Evolutionary conservation across 2,329 filamentous ascomycete genomes (phyloP).

Genomic region (Diaporthe aspalathi): DNA sequence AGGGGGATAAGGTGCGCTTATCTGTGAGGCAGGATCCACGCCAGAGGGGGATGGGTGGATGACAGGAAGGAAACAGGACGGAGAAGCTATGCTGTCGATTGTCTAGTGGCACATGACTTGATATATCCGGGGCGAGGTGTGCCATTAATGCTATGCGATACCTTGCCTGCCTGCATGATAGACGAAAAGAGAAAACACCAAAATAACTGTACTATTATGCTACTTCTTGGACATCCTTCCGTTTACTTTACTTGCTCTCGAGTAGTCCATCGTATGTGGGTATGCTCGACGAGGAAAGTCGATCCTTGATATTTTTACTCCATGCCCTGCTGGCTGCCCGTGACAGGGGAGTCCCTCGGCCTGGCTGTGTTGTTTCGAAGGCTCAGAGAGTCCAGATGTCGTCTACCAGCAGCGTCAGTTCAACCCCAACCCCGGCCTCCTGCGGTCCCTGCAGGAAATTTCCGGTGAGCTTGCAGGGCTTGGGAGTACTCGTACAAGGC

Average conservation of each 20-base stretch:
- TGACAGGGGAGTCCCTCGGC: too few relatives aligned
- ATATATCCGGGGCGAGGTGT: conserved; percentile 22
- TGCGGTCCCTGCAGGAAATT: not conserved
- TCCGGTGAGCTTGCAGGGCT: not conserved
- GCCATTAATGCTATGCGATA: conserved; percentile 26
- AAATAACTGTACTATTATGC: conserved; percentile 29
- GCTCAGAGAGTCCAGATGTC: too few relatives aligned
- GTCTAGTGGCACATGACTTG: conserved; percentile 28
- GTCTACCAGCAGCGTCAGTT: not conserved
- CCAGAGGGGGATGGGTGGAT: too few relatives aligned
- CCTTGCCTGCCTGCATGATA: conserved; percentile 27
- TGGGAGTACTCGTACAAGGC: not conserved
- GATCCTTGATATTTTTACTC: too few relatives aligned
- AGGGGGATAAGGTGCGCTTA: too few relatives aligned
- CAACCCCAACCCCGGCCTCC: too few relatives aligned
- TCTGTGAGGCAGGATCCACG: too few relatives aligned
- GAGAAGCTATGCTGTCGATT: conserved; percentile 12
- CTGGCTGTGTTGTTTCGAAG: too few relatives aligned
- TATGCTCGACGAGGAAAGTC: too few relatives aligned
- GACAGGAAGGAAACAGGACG: not conserved
- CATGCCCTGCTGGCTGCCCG: too few relatives aligned
- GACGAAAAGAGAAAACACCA: conserved; percentile 10
- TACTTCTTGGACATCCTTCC: conserved; percentile 24
- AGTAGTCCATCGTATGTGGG: too few relatives aligned
- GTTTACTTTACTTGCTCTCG: not conserved